Conservation (phyloP, 1,284 basidiomycete genomes). For the Leccinum pachyderme region DNA sequence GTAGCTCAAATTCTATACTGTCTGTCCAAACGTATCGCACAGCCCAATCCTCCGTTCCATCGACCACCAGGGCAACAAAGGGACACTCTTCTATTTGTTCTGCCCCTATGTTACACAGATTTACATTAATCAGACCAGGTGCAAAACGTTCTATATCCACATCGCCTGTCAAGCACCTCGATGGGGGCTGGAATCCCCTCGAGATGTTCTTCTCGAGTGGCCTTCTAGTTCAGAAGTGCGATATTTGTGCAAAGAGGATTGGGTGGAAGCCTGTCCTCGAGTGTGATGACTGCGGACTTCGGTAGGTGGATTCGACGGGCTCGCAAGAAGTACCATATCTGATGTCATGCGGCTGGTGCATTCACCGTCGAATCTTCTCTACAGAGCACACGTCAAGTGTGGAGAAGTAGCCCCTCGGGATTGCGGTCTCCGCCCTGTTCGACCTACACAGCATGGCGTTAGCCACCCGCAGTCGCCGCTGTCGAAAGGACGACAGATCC, state of each 20-base stretch:
- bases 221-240: slow-evolving; percentile 71
- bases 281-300: slow-evolving; percentile 76
- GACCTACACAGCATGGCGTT: slow-evolving; percentile 32
- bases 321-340: slow-evolving; percentile 19
- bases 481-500: slow-evolving; percentile 28
- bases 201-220: slow-evolving; percentile 75
- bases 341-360: slow-evolving; percentile 9
- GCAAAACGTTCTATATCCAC: slow-evolving; percentile 44
- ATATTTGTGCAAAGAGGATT: slow-evolving; percentile 76
- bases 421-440: slow-evolving; percentile 57
- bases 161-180: slow-evolving; percentile 34
- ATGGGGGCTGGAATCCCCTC: slow-evolving; percentile 66
- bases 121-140: slow-evolving; percentile 80
- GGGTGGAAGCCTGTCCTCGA: slow-evolving; percentile 83
- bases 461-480: slow-evolving; percentile 27
- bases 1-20: slow-evolving; percentile 45
- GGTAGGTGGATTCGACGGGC: slow-evolving; percentile 16
- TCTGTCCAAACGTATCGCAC: slow-evolving; percentile 71
- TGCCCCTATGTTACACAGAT: slow-evolving; percentile 70
- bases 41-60: slow-evolving; percentile 51
- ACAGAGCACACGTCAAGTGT: slow-evolving; percentile 78
- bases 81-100: slow-evolving; percentile 65
- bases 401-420: slow-evolving; percentile 77
- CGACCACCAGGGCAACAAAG: slow-evolving; percentile 66
- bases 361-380: slow-evolving; percentile 14